Conservation (phyloP, 78 protist species). For the Dictyostelium citrinum region DNA sequence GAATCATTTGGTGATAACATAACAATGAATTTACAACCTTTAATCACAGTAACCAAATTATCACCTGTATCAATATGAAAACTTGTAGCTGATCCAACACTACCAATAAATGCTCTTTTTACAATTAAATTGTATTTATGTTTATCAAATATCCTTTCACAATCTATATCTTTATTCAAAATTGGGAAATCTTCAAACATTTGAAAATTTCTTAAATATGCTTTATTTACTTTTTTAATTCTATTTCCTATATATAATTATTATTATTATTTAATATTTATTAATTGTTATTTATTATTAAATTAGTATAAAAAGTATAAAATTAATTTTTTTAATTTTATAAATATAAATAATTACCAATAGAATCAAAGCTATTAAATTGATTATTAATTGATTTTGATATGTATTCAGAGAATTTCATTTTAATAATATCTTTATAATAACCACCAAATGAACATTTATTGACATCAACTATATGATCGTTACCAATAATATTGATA, state of each 20-base stretch:
- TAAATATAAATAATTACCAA: neutral
- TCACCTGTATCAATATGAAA: constrained; percentile 63
- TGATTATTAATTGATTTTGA: neutral
- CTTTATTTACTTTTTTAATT: neutral
- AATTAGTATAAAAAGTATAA: no score
- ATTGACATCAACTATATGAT: constrained; percentile 19
- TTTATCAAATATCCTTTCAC: neutral
- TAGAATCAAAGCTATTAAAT: neutral
- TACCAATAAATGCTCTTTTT: constrained; percentile 30
- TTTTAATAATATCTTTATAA: neutral
- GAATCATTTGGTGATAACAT: constrained; percentile 37
- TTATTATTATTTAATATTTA: neutral
- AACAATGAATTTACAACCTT: constrained; percentile 9
- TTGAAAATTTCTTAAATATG: constrained; percentile 41
- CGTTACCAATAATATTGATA: neutral
- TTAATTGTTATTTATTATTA: neutral
- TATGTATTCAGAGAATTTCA: constrained; percentile 27
- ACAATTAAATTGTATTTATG: constrained; percentile 13
- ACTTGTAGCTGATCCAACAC: constrained; percentile 9
- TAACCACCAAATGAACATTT: constrained; percentile 39
- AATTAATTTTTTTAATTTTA: no score
- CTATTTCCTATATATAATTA: neutral
- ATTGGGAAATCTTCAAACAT: constrained; percentile 34
- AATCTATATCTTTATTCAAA: neutral
- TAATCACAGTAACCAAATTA: constrained; percentile 22